Percentiles rank a stretch among this genome's conserved stretches.
These are phyloP conservation scores for Hyaloscypha variabilis DNA, from an alignment of 495 filamentous ascomycete species.

Conservation along the genomic window DNA sequence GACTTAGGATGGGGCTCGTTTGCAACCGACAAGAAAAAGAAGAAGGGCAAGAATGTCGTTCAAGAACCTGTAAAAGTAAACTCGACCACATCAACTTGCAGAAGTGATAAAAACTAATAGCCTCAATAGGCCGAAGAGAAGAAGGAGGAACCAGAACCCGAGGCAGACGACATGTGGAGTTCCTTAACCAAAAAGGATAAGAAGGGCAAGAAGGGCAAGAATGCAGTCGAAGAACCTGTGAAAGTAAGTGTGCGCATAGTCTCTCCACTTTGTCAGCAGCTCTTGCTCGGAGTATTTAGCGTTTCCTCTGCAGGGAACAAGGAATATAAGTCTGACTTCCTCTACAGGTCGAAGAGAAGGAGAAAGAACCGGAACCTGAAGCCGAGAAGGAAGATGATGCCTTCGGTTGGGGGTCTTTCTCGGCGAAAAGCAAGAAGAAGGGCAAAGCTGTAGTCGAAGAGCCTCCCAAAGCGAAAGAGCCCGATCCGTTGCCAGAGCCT, in stretches of 20 bases:
- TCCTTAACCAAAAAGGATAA: constrained; percentile 38
- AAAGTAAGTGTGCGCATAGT: background rate
- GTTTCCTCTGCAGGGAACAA: background rate
- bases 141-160: constrained; percentile 21
- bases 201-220: constrained; percentile 36
- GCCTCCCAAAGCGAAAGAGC: constrained; percentile 18
- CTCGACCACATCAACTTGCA: background rate
- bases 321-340: constrained; percentile 33
- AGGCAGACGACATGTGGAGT: constrained; percentile 25
- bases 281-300: background rate
- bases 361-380: background rate
- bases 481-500: constrained; percentile 26
- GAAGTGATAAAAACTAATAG: background rate
- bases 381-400: constrained; percentile 18
- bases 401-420: constrained; percentile 34
- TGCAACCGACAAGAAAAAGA: constrained; percentile 28
- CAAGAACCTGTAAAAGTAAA: constrained; percentile 27
- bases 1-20: constrained; percentile 28
- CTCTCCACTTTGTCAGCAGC: background rate
- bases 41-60: constrained; percentile 29
- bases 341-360: constrained; percentile 21
- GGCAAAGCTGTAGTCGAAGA: constrained; percentile 23
- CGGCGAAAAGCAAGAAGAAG: constrained; percentile 40
- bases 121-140: constrained; percentile 15
- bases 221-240: constrained; percentile 12